Evolutionary conservation across 108 stramenopile species (phyloP).

Genomic region (Aurantiochytrium sp.): DNA sequence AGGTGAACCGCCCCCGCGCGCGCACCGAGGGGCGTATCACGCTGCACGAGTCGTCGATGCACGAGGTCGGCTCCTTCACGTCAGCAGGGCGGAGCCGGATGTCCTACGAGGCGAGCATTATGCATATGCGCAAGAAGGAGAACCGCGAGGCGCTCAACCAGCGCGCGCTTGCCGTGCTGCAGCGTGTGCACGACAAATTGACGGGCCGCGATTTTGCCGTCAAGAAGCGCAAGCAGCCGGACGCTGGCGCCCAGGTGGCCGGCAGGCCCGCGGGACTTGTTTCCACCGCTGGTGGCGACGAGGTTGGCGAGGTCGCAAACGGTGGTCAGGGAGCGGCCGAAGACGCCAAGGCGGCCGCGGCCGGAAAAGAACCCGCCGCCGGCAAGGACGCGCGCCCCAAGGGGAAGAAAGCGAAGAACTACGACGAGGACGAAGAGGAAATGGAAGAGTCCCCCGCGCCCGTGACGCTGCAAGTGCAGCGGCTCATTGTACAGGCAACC

Average conservation of each 20-base stretch:
- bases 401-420: no score
- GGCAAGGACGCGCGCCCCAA: no score
- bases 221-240: not conserved
- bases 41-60: not conserved
- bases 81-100: slow-evolving; percentile 6
- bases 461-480: slow-evolving; percentile 90
- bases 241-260: no score
- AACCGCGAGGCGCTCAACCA: slow-evolving; percentile 73
- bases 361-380: no score
- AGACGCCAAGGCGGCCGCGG: no score
- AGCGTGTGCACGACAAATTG: slow-evolving; percentile 92
- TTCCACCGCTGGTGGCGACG: no score
- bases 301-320: no score
- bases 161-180: slow-evolving; percentile 88
- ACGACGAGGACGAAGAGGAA: slow-evolving; percentile 52
- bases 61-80: not conserved
- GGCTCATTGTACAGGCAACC: slow-evolving; percentile 89
- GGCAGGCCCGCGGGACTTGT: no score
- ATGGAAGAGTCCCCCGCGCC: slow-evolving; percentile 50
- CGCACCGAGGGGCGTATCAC: not conserved
- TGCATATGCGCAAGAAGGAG: slow-evolving; percentile 33
- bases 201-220: slow-evolving; percentile 84
- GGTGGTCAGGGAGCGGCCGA: no score
- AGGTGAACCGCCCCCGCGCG: not conserved
- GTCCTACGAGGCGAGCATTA: slow-evolving; percentile 33